These are phyloP conservation scores for Colletotrichum cordylinicola DNA, from an alignment of 2,329 filamentous ascomycete genomes.

Conservation along the genomic window DNA sequence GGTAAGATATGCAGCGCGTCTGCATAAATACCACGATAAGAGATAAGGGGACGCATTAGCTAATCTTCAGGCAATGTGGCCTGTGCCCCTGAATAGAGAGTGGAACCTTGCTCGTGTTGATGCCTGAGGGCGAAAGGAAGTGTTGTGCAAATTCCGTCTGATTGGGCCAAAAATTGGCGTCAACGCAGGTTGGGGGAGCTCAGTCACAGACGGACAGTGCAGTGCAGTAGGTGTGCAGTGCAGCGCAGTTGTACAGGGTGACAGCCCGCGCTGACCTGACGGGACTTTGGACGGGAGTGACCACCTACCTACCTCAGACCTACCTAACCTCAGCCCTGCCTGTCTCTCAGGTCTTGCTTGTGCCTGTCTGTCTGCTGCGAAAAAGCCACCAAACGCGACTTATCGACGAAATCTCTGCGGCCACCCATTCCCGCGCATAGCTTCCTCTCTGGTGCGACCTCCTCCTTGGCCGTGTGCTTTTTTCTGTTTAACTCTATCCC, in stretches of 20 bases:
- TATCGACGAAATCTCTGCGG: constrained; percentile 4
- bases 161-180: constrained; percentile 16
- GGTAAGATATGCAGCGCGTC: background rate
- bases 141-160: background rate
- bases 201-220: background rate
- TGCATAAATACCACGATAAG: background rate
- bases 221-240: background rate
- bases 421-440: background rate
- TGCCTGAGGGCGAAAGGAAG: constrained; percentile 14
- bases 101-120: constrained; percentile 1
- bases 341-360: background rate
- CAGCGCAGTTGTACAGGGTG: background rate
- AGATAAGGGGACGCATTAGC: background rate
- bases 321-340: background rate
- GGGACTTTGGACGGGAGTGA: background rate
- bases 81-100: constrained; percentile 6
- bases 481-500: background rate
- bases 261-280: background rate
- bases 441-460: background rate
- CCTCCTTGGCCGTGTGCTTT: background rate
- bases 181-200: background rate
- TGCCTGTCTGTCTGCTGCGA: background rate
- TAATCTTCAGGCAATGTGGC: constrained; percentile 6
- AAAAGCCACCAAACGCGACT: constrained; percentile 7
- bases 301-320: background rate